These are phyloP conservation scores for Kickxella alabastrina DNA, from an alignment of 192 early-diverging fungal species.

Conservation along the genomic window DNA sequence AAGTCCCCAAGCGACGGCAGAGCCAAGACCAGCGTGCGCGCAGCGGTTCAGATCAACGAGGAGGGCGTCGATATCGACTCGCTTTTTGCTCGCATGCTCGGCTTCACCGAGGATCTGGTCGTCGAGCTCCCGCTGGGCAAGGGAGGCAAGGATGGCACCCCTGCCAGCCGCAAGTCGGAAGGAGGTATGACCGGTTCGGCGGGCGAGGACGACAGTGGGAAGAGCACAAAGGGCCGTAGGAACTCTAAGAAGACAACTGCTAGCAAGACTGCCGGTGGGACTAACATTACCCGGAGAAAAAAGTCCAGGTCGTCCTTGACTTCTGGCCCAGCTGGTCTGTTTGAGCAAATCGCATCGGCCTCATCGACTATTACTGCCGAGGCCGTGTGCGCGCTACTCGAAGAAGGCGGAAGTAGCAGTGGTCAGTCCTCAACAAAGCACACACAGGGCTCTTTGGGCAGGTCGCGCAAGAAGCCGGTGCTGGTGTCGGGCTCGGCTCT, in stretches of 20 bases:
- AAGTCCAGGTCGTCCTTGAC: slow-evolving; percentile 14
- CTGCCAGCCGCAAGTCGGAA: not conserved
- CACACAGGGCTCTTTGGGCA: not conserved
- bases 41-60: slow-evolving; percentile 16
- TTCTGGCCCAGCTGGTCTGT: slow-evolving; percentile 10
- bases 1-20: not conserved
- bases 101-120: slow-evolving; percentile 40
- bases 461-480: slow-evolving; percentile 31
- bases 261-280: not conserved
- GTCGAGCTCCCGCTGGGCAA: slow-evolving; percentile 8
- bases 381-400: slow-evolving; percentile 27
- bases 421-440: slow-evolving; percentile 8
- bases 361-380: slow-evolving; percentile 26
- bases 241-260: not conserved
- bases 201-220: not conserved
- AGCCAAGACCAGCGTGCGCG: not conserved
- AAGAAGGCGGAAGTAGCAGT: not conserved
- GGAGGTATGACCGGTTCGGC: not conserved
- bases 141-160: not conserved
- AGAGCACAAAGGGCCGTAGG: not conserved
- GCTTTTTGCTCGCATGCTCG: slow-evolving; percentile 51
- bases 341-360: slow-evolving; percentile 26
- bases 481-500: slow-evolving; percentile 22
- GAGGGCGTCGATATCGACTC: slow-evolving; percentile 39
- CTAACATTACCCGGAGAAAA: slow-evolving; percentile 18